Base-by-base conservation (phyloP, 352 stramenopile species). In the Globisporangium perplexum region DNA sequence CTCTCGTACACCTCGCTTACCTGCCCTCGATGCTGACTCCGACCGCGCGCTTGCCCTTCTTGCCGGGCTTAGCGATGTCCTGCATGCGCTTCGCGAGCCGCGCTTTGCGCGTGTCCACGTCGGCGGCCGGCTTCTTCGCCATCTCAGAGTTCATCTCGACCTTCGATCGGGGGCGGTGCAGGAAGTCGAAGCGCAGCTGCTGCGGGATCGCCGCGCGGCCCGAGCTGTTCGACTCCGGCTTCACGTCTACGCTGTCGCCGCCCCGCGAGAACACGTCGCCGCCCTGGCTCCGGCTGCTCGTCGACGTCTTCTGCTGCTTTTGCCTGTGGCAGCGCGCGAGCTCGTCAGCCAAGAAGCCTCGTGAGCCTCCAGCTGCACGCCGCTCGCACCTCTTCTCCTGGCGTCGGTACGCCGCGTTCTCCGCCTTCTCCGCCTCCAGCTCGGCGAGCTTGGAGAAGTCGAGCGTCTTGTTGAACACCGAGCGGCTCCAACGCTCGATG, bases 401-500 rank as follows among this genome's bases (percentile, higher is more conserved):
- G 55, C 80, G 83, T 33, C 83, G 74, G 63, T 88, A 93, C 30
- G 68, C 56, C 28, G 77, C 77, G 42, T 87, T 90, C 49, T 93
- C 83, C 1, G 78, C 80, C 66, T 93, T 93, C 54, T 95, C 84
- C 8, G 84, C 84, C 55, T 95, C 83, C 15, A 93, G 62, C 52
- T 95, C 85, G 3, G 80, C 78, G 39, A 93, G 59, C 51, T 95
- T 95, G 0, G 83, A 93, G 55, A 83, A 95, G 60, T 95, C 85
- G 14, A 93, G 59, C 28, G 83, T 93, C 63, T 95, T 95, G 66
- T 92, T 88, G 57, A 95, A 95, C 20, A 95, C 85, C 0, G 83
- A 84, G 31, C 85, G 85, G 38, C 85, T 95, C 85, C 85, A 95
- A 44, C 81, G 80, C 62, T 95, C 85, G 23, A 95, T 85, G 52